phyloP scores from a whole-genome alignment of 176 grass and related monocot species.

The Lolium multiflorum region DNA sequence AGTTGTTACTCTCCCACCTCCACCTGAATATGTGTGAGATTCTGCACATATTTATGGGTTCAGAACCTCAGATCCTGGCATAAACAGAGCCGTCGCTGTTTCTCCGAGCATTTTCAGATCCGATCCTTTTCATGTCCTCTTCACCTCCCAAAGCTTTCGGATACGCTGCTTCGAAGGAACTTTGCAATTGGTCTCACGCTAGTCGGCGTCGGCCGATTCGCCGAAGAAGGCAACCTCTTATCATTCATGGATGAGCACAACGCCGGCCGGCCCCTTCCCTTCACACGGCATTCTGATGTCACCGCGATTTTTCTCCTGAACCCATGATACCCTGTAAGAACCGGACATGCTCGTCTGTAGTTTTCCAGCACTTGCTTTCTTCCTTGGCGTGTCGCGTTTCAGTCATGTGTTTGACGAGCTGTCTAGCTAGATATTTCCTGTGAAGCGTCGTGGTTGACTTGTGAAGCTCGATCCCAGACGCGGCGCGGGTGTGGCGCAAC shows the following conservation, averaged over 20 bases:
- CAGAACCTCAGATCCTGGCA: neutral
- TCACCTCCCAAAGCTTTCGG: neutral
- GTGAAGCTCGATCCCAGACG: neutral
- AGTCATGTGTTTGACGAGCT: neutral
- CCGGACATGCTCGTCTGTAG: neutral
- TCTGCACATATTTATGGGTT: no score
- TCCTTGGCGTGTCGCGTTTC: neutral
- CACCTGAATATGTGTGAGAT: no score
- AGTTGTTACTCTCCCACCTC: no score
- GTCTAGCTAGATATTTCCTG: neutral
- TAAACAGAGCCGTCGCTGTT: neutral
- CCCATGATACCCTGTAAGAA: neutral
- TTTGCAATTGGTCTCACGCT: neutral
- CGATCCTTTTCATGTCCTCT: neutral
- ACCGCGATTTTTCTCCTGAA: neutral
- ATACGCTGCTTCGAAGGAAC: no score
- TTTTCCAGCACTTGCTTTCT: neutral
- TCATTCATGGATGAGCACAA: neutral
- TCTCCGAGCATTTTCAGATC: neutral
- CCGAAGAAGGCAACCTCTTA: neutral
- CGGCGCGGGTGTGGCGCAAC: neutral
- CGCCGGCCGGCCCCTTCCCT: neutral
- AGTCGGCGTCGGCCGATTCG: no score
- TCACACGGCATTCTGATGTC: neutral
- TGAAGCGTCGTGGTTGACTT: neutral